Conservation (phyloP, 768 basidiomycete species). For the Lentinula edodes region DNA sequence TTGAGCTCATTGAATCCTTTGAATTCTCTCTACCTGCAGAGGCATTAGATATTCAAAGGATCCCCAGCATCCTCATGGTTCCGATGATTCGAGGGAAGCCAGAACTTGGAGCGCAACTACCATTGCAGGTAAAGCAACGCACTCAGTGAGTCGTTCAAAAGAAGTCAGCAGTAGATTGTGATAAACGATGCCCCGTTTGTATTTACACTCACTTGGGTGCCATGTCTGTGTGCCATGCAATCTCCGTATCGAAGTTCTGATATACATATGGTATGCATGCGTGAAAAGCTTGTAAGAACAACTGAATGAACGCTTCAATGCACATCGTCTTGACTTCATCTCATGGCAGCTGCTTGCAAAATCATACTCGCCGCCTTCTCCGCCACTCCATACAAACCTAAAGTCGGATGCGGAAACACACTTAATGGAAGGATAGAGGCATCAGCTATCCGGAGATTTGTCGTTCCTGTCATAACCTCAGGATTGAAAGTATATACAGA, state of each 20-base stretch:
- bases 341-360: background rate
- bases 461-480: constrained; percentile 5
- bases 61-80: background rate
- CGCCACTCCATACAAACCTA: constrained; percentile 22
- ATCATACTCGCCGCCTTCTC: constrained; percentile 19
- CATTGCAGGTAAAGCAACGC: background rate
- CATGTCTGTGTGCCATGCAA: too few relatives aligned
- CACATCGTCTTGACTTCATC: background rate
- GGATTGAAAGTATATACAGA: background rate
- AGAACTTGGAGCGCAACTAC: constrained; percentile 5
- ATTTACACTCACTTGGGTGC: background rate
- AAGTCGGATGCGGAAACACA: constrained; percentile 17
- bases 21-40: constrained; percentile 26
- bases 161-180: too few relatives aligned
- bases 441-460: constrained; percentile 22
- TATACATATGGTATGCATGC: too few relatives aligned
- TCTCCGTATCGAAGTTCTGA: too few relatives aligned
- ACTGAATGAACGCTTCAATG: too few relatives aligned
- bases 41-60: background rate
- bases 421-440: constrained; percentile 22
- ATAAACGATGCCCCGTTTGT: too few relatives aligned
- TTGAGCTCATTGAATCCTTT: constrained; percentile 33
- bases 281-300: too few relatives aligned
- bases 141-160: background rate
- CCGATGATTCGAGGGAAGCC: constrained; percentile 6